These are phyloP conservation scores for Rehmannia glutinosa DNA, from an alignment of 257 asterid species.

Conservation along the genomic window DNA sequence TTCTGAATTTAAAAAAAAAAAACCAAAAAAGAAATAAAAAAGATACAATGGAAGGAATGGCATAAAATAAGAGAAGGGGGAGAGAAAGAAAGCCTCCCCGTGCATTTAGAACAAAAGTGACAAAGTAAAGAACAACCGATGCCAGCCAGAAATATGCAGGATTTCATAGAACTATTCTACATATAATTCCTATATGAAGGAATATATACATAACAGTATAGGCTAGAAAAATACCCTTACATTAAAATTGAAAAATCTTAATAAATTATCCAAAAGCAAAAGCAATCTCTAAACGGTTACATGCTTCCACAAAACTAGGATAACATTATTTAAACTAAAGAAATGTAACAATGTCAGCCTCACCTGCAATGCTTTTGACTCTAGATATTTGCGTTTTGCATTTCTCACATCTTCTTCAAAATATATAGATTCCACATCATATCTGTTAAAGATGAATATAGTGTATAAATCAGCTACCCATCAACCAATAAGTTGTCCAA, in stretches of 20 bases:
- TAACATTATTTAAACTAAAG: background rate
- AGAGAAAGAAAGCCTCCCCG: too few species aligned
- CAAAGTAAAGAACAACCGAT: background rate
- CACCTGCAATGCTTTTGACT: slow-evolving; percentile 41
- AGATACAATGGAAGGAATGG: too few species aligned
- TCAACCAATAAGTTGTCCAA: background rate
- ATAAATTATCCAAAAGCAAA: background rate
- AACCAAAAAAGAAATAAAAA: background rate
- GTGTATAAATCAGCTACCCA: background rate
- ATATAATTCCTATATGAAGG: background rate
- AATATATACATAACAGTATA: background rate
- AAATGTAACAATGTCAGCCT: background rate
- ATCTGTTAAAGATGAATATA: slow-evolving; percentile 28
- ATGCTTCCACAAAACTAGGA: background rate
- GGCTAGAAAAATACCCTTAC: too few species aligned
- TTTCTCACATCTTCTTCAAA: slow-evolving; percentile 52
- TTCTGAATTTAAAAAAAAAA: too few species aligned
- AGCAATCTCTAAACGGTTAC: background rate
- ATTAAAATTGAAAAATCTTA: background rate
- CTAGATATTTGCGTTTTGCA: slow-evolving; percentile 41
- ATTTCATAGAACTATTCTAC: background rate
- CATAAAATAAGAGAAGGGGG: too few species aligned
- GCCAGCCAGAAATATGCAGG: background rate
- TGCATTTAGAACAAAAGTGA: too few species aligned
- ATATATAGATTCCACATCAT: slow-evolving; percentile 43